Evolutionary conservation across 2,329 filamentous ascomycete species (phyloP), one percentile per base, ranked within the genome.

Genomic region (Ustilaginoidea virens): DNA sequence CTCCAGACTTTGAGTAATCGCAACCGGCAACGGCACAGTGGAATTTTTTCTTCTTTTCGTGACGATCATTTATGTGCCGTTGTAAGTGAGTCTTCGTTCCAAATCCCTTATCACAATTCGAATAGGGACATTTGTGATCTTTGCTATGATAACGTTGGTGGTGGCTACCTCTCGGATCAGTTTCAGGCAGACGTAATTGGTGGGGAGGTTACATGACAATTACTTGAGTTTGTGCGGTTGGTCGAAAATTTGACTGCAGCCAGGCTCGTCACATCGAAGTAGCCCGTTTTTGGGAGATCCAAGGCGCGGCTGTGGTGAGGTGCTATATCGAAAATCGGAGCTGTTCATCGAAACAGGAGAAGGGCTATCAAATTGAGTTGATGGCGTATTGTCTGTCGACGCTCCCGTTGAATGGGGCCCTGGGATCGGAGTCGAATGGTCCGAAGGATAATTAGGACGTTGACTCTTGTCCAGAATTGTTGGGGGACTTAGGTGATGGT

Each of bases 61-160:
- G 69, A 33, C 69, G 63, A 41, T 73, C 69, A 45, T 74, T 73
- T 43, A 72, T 63, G 39, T 74, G 69, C 7, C 69, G 65, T 40
- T 71, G 65, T 25, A 74, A 52, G 43, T 73, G 69, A 4, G 69
- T 73, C 43, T 70, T 70, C 13, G 69, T 74, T 29, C 69, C 69
- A 33, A 74, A 74, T 14, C 59, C 58, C 43, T 65, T 69, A 29
- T 57, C 60, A 38, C 69, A 74, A 14, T 52, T 53, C 1, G 53
- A 43, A 32, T 69, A 67, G 3, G 56, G 56, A 32, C 67, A 67
- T 29, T 70, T 66, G 43, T 74, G 69, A 25, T 66, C 65, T 35
- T 67, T 64, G 30, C 66, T 65, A 38, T 74, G 69, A 36, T 74
- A 74, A 12, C 69, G 59, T 37, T 66, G 67, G 41, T 74, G 69